Percentiles rank a stretch among this genome's conserved stretches.
These are phyloP conservation scores for Azolla pinnata DNA, from an alignment of 75 land plant species.

Conservation along the genomic window DNA sequence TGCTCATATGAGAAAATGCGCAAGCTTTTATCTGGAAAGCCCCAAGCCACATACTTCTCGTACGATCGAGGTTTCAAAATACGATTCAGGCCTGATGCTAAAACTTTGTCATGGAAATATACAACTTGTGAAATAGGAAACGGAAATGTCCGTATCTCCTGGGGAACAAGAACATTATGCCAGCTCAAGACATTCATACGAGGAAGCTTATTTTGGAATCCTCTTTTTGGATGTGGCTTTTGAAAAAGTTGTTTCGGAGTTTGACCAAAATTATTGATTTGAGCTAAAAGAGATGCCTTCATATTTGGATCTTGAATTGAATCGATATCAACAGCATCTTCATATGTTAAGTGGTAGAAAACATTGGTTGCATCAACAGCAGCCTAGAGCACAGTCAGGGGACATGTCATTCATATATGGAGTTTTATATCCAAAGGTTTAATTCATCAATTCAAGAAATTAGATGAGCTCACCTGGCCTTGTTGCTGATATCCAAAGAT, in stretches of 20 bases:
- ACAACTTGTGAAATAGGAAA: slow-evolving; percentile 76
- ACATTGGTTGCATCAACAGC: slow-evolving; percentile 98
- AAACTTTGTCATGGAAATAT: slow-evolving; percentile 54
- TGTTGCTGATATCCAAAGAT: slow-evolving; percentile 94
- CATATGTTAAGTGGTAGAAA: slow-evolving; percentile 94
- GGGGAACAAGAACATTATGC: slow-evolving; percentile 37
- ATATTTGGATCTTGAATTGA: slow-evolving; percentile 84
- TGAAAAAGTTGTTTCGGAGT: slow-evolving; percentile 94
- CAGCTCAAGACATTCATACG: slow-evolving; percentile 49
- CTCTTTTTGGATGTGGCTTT: slow-evolving; percentile 86
- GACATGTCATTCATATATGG: background rate
- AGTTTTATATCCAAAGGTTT: background rate
- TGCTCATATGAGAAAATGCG: slow-evolving; percentile 85
- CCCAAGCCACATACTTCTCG: slow-evolving; percentile 83
- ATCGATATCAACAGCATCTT: slow-evolving; percentile 95
- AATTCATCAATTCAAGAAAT: background rate
- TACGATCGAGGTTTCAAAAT: slow-evolving; percentile 72
- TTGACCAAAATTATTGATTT: slow-evolving; percentile 98
- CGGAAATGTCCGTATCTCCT: slow-evolving; percentile 49
- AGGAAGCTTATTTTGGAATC: slow-evolving; percentile 42
- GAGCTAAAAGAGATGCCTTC: slow-evolving; percentile 96
- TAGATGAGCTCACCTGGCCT: slow-evolving; percentile 59
- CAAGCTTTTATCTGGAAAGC: slow-evolving; percentile 86
- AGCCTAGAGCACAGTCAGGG: slow-evolving; percentile 41
- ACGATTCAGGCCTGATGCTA: slow-evolving; percentile 56